Evolutionary conservation across 2,329 filamentous ascomycete genomes (phyloP).

Genomic region (Monosporascus sp.): DNA sequence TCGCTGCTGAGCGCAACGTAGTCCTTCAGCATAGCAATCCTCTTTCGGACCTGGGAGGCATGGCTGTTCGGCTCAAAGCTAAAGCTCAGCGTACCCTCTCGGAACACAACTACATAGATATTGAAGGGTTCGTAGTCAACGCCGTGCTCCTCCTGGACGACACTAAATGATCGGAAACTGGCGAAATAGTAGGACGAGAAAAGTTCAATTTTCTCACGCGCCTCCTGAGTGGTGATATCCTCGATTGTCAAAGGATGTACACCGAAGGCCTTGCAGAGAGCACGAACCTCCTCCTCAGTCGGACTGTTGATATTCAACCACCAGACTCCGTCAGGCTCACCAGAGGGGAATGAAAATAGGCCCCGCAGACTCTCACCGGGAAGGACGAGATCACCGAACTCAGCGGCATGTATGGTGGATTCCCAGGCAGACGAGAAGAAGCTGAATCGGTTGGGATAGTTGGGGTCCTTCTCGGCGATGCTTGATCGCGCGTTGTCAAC

Average conservation of each 20-base stretch:
- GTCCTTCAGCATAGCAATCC: slow-evolving; percentile 88
- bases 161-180: slow-evolving; percentile 88
- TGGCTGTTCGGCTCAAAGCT: slow-evolving; percentile 86
- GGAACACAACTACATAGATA: slow-evolving; percentile 94
- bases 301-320: slow-evolving; percentile 95
- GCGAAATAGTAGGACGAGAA: slow-evolving; percentile 98
- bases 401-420: slow-evolving; percentile 84
- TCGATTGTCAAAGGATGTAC: slow-evolving; percentile 94
- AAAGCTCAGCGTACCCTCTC: slow-evolving; percentile 91
- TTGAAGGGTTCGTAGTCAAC: slow-evolving; percentile 92
- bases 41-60: slow-evolving; percentile 80
- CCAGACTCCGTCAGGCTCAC: slow-evolving; percentile 78
- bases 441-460: slow-evolving; percentile 77
- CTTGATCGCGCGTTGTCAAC: background rate
- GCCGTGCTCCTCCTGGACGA: slow-evolving; percentile 69
- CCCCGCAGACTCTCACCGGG: slow-evolving; percentile 86
- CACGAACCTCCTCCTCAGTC: slow-evolving; percentile 79
- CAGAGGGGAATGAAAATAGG: slow-evolving; percentile 66
- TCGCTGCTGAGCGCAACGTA: slow-evolving; percentile 93
- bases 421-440: slow-evolving; percentile 97
- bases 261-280: slow-evolving; percentile 88
- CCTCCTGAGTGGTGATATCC: slow-evolving; percentile 92
- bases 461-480: slow-evolving; percentile 31
- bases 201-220: slow-evolving; percentile 95
- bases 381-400: slow-evolving; percentile 81